Evolutionary conservation across 257 asterid genomes (phyloP).

Genomic region (Thymus quinquecostatus): DNA sequence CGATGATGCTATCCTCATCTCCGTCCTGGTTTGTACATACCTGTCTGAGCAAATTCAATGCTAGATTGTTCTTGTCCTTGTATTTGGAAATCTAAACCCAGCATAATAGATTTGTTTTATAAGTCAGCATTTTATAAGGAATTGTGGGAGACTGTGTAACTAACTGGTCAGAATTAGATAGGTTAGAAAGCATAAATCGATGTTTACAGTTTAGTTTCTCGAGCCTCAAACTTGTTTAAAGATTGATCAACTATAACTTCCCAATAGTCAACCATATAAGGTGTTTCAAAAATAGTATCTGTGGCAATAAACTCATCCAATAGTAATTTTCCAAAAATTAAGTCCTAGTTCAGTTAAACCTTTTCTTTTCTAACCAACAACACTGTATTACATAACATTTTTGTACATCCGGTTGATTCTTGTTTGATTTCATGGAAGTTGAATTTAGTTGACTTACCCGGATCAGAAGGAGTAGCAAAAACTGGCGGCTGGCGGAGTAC

Average conservation of each 20-base stretch:
- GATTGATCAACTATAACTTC: not conserved
- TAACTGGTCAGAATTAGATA: not conserved
- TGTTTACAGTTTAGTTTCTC: not conserved
- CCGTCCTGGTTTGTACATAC: slow-evolving; percentile 77
- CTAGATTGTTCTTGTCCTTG: slow-evolving; percentile 13
- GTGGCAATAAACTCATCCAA: not conserved
- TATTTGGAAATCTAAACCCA: not conserved
- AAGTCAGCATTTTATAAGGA: not conserved
- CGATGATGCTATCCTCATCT: slow-evolving; percentile 91
- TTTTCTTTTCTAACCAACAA: not conserved
- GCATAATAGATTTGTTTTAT: not conserved
- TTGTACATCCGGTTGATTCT: slow-evolving; percentile 9
- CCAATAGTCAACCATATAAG: not conserved
- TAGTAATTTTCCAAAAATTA: not conserved
- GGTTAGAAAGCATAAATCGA: not conserved
- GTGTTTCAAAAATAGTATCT: slow-evolving; percentile 69
- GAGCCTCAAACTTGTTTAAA: not conserved
- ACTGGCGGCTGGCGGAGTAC: slow-evolving; percentile 99
- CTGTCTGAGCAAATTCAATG: slow-evolving; percentile 3
- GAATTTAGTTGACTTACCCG: slow-evolving; percentile 97
- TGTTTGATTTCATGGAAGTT: slow-evolving; percentile 38
- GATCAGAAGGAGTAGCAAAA: slow-evolving; percentile 95
- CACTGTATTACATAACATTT: not conserved
- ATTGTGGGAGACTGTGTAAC: not conserved
- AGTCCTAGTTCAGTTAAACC: not conserved